Evolutionary conservation across 2,329 filamentous ascomycete species (phyloP).

Genomic region (Fusarium sp.): DNA sequence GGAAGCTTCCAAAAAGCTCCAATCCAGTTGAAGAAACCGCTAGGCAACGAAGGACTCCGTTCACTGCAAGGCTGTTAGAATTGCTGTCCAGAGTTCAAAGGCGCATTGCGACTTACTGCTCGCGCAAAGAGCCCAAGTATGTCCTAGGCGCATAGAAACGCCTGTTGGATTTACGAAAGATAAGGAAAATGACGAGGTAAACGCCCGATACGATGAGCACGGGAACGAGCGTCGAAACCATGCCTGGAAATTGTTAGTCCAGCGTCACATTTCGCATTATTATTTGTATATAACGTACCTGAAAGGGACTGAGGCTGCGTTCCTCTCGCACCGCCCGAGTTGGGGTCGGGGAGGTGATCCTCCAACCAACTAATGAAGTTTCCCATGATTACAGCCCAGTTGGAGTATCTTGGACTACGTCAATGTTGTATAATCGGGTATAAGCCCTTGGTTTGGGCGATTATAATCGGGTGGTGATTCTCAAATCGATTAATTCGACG

Average conservation of each 20-base stretch:
- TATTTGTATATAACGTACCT: constrained; percentile 39
- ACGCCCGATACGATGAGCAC: constrained; percentile 61
- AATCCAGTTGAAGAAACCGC: constrained; percentile 73
- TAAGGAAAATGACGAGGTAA: constrained; percentile 65
- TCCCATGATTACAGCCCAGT: constrained; percentile 50
- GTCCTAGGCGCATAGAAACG: constrained; percentile 69
- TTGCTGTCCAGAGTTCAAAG: neutral
- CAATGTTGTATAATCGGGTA: constrained; percentile 6
- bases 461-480: neutral
- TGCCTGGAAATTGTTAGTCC: constrained; percentile 46
- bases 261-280: neutral
- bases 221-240: constrained; percentile 66
- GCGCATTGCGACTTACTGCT: constrained; percentile 57
- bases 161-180: constrained; percentile 60
- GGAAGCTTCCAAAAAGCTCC: constrained; percentile 70
- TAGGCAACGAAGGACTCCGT: constrained; percentile 66
- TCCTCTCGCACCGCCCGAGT: constrained; percentile 44
- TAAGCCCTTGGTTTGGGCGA: constrained; percentile 14
- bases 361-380: constrained; percentile 56
- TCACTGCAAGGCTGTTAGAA: constrained; percentile 56
- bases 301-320: constrained; percentile 52
- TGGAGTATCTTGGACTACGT: constrained; percentile 8
- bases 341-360: constrained; percentile 46
- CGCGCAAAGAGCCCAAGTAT: constrained; percentile 61
- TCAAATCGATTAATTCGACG: constrained; percentile 16